A percentile compares a stretch with the other conserved stretches of the same genome.
Conservation (phyloP, 1,139 yeast genomes). For the Lodderomyces pseudojiufengensis region DNA sequence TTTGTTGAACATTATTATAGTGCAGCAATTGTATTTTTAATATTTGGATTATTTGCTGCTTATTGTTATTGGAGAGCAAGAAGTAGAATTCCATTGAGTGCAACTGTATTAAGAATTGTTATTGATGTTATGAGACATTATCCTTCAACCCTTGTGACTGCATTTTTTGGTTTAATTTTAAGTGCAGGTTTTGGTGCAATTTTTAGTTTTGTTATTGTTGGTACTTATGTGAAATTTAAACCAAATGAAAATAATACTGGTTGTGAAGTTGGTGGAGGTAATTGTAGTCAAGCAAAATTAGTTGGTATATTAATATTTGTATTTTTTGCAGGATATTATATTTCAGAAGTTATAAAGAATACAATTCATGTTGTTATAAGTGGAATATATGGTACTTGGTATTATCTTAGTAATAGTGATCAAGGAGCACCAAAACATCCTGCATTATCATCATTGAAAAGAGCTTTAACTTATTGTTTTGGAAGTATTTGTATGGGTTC, state of each 20-base stretch:
- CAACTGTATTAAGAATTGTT: constrained; percentile 65
- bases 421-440: constrained; percentile 82
- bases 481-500: constrained; percentile 93
- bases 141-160: constrained; percentile 64
- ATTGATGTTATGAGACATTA: constrained; percentile 71
- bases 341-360: constrained; percentile 79
- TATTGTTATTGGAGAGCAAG: constrained; percentile 75
- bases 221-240: constrained; percentile 71
- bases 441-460: constrained; percentile 74
- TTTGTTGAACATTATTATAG: constrained; percentile 63
- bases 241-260: constrained; percentile 36
- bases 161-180: constrained; percentile 62
- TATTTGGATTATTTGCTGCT: constrained; percentile 61
- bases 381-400: constrained; percentile 91
- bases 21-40: constrained; percentile 72
- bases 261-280: constrained; percentile 52
- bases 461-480: constrained; percentile 82
- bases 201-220: constrained; percentile 65
- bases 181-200: constrained; percentile 64
- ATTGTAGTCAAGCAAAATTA: constrained; percentile 63
- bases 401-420: constrained; percentile 70
- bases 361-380: constrained; percentile 82
- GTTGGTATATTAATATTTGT: constrained; percentile 67
- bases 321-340: constrained; percentile 82
- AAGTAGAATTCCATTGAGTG: constrained; percentile 66